Conservation (phyloP, 129 eudicot genomes). For the Lactuca saligna region DNA sequence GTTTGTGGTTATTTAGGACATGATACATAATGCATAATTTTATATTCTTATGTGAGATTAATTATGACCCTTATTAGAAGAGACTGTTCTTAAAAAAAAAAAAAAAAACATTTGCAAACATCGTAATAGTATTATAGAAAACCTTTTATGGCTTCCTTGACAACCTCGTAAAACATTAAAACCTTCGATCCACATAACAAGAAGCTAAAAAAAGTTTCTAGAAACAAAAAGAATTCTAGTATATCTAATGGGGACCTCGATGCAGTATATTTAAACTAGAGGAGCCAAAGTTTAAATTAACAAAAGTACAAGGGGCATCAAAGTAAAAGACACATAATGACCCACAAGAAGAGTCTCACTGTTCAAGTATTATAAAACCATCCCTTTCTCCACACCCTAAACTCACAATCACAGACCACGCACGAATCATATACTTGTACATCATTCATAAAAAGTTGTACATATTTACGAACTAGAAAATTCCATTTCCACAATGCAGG, state of each 20-base stretch:
- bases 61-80: too few relatives aligned
- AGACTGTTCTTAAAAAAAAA: too few relatives aligned
- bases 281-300: constrained; percentile 11
- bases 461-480: neutral
- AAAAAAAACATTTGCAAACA: neutral
- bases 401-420: constrained; percentile 8
- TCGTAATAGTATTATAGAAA: neutral
- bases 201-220: neutral
- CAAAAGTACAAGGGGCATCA: constrained; percentile 1
- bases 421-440: constrained; percentile 9
- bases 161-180: neutral
- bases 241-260: neutral
- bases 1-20: too few relatives aligned
- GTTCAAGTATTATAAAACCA: neutral
- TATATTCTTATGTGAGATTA: too few relatives aligned
- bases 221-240: neutral
- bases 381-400: constrained; percentile 6
- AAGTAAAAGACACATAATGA: constrained; percentile 6
- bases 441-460: constrained; percentile 8
- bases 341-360: constrained; percentile 1
- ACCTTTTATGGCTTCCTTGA: neutral
- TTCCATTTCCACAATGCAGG: constrained; percentile 6
- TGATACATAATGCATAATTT: too few relatives aligned
- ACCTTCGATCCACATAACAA: neutral
- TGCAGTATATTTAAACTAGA: neutral